phyloP scores from a whole-genome alignment of 257 asterid species.

The Marsdenia floribunda region DNA sequence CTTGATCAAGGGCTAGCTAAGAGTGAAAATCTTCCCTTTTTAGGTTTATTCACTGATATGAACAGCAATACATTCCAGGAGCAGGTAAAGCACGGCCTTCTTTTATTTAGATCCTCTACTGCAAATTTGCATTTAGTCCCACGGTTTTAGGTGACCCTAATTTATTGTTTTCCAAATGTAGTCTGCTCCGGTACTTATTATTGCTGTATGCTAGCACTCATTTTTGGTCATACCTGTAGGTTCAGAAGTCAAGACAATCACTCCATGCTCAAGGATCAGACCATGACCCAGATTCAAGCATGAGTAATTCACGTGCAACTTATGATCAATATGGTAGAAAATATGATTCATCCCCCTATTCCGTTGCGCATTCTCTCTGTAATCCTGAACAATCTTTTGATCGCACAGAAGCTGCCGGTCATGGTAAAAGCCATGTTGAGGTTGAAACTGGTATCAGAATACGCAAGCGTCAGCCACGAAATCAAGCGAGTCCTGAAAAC shows the following conservation, averaged over 20 bases:
- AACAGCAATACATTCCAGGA: conserved; percentile 1
- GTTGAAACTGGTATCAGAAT: conserved; percentile 45
- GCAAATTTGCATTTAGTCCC: background rate
- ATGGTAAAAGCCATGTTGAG: conserved; percentile 15
- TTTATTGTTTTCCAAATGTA: background rate
- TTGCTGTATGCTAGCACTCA: conserved; percentile 12
- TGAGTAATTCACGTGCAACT: conserved; percentile 5
- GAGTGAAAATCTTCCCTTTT: conserved; percentile 16
- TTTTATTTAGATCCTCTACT: conserved; percentile 3
- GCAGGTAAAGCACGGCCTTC: conserved; percentile 24
- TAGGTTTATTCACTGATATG: conserved; percentile 3
- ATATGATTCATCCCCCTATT: conserved; percentile 21
- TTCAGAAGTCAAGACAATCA: conserved; percentile 17
- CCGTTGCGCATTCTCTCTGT: conserved; percentile 14
- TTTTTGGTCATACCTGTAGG: conserved; percentile 30
- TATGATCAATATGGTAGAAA: conserved; percentile 27
- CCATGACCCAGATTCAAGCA: conserved; percentile 13
- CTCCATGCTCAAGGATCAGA: conserved; percentile 14
- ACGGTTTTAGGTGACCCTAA: background rate
- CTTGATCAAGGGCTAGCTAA: conserved; percentile 18
- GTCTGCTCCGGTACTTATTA: background rate
- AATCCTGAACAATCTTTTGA: conserved; percentile 20
- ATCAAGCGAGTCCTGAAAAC: conserved; percentile 16
- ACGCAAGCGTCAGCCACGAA: conserved; percentile 31
- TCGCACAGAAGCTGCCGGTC: conserved; percentile 18